A percentile compares a stretch with the other conserved stretches of the same genome.
Conservation (phyloP, 257 asterid species). For the Paraleonurus japonicus region DNA sequence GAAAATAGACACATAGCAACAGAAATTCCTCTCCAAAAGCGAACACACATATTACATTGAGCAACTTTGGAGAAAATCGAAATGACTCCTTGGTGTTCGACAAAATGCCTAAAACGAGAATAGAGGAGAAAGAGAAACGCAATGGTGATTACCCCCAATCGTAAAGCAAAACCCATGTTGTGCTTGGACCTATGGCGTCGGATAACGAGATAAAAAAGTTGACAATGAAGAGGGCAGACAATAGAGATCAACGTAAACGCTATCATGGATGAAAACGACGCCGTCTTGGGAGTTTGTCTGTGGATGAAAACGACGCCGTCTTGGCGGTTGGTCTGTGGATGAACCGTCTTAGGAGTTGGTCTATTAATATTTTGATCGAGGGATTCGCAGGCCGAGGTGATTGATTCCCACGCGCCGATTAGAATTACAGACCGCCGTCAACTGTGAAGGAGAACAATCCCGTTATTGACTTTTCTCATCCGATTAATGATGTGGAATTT, state of each 20-base stretch:
- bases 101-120: conserved; percentile 61
- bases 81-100: conserved; percentile 33
- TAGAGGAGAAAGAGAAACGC: conserved; percentile 57
- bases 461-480: conserved; percentile 46
- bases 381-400: conserved; percentile 40
- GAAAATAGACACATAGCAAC: conserved; percentile 67
- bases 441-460: conserved; percentile 70
- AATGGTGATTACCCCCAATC: conserved; percentile 62
- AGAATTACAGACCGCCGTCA: conserved; percentile 66
- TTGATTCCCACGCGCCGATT: conserved; percentile 77
- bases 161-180: conserved; percentile 60
- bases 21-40: conserved; percentile 86
- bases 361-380: conserved; percentile 13
- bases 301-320: too few relatives aligned
- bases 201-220: conserved; percentile 63
- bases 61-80: conserved; percentile 46
- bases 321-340: conserved; percentile 11
- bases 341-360: too few relatives aligned
- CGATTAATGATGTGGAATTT: too few relatives aligned
- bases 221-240: conserved; percentile 51
- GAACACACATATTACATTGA: conserved; percentile 54
- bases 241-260: conserved; percentile 52
- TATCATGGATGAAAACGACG: conserved; percentile 43
- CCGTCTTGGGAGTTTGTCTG: conserved; percentile 18
- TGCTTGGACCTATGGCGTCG: conserved; percentile 68